A percentile compares a stretch with the other conserved stretches of the same genome.
Evolutionary conservation across 2,329 filamentous ascomycete genomes (phyloP).

Genomic region (Chaetomiaceae sp.): DNA sequence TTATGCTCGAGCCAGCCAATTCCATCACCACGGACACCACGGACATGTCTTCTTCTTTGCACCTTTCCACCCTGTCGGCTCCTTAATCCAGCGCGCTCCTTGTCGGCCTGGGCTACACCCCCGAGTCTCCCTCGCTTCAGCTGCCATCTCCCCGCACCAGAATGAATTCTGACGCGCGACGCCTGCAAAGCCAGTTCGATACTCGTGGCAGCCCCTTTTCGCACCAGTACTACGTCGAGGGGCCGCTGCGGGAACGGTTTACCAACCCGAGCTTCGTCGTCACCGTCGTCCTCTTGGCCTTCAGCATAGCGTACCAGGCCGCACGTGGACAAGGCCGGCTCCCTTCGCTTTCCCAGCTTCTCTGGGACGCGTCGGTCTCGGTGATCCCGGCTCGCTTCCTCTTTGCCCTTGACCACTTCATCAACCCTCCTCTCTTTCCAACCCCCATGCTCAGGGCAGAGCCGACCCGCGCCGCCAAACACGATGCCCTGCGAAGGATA

Average conservation of each 20-base stretch:
- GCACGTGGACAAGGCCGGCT: slow-evolving; percentile 28
- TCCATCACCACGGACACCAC: not conserved
- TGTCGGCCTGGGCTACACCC: not conserved
- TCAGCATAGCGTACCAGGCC: slow-evolving; percentile 35
- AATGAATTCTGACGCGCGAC: slow-evolving; percentile 35
- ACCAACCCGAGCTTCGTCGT: slow-evolving; percentile 35
- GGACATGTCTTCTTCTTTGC: slow-evolving; percentile 14
- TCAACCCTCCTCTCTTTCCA: slow-evolving; percentile 43
- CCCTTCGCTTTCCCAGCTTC: slow-evolving; percentile 39
- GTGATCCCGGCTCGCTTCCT: slow-evolving; percentile 53
- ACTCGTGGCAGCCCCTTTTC: slow-evolving; percentile 20
- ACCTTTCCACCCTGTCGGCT: slow-evolving; percentile 10
- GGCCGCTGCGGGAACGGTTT: slow-evolving; percentile 31
- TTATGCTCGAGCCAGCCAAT: too few species aligned
- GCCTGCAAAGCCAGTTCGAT: slow-evolving; percentile 29
- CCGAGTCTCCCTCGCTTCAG: not conserved
- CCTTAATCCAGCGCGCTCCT: slow-evolving; percentile 1
- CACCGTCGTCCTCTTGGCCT: slow-evolving; percentile 32
- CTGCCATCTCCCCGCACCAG: slow-evolving; percentile 21
- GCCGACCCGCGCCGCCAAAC: slow-evolving; percentile 53
- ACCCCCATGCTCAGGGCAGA: slow-evolving; percentile 35
- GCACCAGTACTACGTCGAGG: slow-evolving; percentile 24
- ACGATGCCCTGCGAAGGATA: slow-evolving; percentile 58
- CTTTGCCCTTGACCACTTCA: slow-evolving; percentile 52
- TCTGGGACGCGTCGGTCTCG: slow-evolving; percentile 59